Base-by-base conservation (phyloP, 2,329 filamentous ascomycete species). In the Xylariaceae sp. region DNA sequence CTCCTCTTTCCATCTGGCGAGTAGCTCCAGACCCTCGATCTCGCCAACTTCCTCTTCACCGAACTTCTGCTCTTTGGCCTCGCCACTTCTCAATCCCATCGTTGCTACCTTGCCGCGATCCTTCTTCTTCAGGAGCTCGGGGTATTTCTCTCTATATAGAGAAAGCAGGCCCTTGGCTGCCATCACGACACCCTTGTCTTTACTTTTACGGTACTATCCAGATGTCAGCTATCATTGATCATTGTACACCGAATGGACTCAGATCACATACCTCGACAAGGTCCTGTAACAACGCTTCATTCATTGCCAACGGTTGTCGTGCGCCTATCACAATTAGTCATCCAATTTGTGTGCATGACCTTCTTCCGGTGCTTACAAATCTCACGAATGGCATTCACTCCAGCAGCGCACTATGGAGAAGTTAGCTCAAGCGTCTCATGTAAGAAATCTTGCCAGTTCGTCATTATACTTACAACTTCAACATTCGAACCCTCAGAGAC, bases 171-270 rank as follows among this genome's bases (percentile, higher is more conserved):
- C 92, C 68, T 94, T 92, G 12, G 92, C 90, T 7, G 94, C 94
- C 94, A 99, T 97, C 81, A 95, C 91, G n/a, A 94, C 89, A 52
- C 92, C 91, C 75, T 97, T 99, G 66, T 99, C 94, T 67, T 99
- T 99, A 66, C 89, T 95, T 75, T 95, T 96, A 53, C 89, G 83
- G 71, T 99, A 97, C 75, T 56, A 92, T 86, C 6, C 96, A 89
- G 45, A 96, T 97, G 92, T 55, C 14, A 55, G 55, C 39, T 46
- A 40, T 17, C 39, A n/a, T 11, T 17, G 7, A 38, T 42, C 30
- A 6, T 30, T 19, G 18, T 15, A 10, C 15, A 36, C 40, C 30
- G 1, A 1, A 5, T 12, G 6, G 14, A n/a, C 4, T 19, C 17
- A 36, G 5, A 14, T 17, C 30, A 5, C 31, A 42, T 52, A 56